phyloP scores from a whole-genome alignment of 2,329 filamentous ascomycete species.

The Fusarium scirpi region DNA sequence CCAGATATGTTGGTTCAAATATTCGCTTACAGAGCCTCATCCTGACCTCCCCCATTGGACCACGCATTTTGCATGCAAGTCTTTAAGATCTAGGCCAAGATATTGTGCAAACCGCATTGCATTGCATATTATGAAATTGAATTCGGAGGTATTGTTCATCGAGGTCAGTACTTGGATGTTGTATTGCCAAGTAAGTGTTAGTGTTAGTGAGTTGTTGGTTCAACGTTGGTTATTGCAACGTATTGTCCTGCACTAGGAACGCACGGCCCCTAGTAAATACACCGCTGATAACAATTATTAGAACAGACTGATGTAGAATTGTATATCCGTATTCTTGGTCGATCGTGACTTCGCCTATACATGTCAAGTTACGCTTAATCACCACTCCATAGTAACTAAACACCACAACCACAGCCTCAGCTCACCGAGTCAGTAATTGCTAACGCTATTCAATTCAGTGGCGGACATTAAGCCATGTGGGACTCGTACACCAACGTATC shows the following conservation, averaged over 20 bases:
- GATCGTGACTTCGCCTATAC: background rate
- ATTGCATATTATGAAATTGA: background rate
- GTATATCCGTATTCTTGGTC: background rate
- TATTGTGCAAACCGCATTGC: background rate
- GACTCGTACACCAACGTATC: background rate
- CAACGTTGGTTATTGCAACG: background rate
- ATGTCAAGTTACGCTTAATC: background rate
- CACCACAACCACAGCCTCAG: background rate
- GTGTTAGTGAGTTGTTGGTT: background rate
- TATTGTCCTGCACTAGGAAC: background rate
- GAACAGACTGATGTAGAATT: no score
- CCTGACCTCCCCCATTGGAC: background rate
- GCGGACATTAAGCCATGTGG: background rate
- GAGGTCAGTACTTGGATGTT: background rate
- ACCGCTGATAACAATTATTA: background rate
- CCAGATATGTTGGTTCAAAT: background rate
- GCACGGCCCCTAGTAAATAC: background rate
- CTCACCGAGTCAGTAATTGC: background rate
- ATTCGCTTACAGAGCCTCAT: background rate
- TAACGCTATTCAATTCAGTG: background rate
- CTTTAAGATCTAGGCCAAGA: background rate
- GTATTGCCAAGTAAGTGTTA: constrained; percentile 2
- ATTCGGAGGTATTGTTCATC: background rate
- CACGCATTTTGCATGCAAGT: background rate
- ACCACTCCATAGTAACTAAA: background rate